phyloP scores from a whole-genome alignment of 192 early-diverging fungal species.

The Phycomyces blakesleeanus region DNA sequence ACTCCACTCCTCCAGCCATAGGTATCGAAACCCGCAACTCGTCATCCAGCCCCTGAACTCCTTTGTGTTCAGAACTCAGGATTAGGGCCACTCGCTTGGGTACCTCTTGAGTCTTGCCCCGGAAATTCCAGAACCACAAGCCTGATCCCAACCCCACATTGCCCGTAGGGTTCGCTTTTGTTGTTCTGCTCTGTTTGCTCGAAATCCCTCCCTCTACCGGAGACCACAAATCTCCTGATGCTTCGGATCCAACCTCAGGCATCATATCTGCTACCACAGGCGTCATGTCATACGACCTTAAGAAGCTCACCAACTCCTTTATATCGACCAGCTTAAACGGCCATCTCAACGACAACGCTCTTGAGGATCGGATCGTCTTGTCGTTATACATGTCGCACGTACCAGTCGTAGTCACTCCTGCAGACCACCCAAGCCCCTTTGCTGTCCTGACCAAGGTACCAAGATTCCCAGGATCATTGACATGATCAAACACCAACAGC shows the following conservation, averaged over 20 bases:
- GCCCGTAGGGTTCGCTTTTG: too few species aligned
- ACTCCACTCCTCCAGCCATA: constrained; percentile 40
- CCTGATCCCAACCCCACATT: background rate
- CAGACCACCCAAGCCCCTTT: constrained; percentile 44
- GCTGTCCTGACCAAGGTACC: constrained; percentile 46
- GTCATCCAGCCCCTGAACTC: constrained; percentile 23
- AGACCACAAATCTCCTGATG: constrained; percentile 6
- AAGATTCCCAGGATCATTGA: constrained; percentile 44
- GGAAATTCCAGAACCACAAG: constrained; percentile 24
- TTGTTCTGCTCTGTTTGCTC: too few species aligned
- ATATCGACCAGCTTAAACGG: constrained; percentile 19
- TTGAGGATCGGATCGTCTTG: constrained; percentile 43
- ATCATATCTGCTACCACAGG: constrained; percentile 47
- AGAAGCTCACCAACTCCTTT: constrained; percentile 14
- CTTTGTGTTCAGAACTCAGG: constrained; percentile 46
- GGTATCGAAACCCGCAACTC: constrained; percentile 42
- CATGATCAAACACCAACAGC: constrained; percentile 41
- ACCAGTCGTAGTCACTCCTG: constrained; percentile 30
- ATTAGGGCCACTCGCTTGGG: constrained; percentile 39
- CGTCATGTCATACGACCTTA: constrained; percentile 25
- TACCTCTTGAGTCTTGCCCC: background rate
- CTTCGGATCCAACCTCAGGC: constrained; percentile 1
- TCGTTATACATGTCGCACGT: constrained; percentile 47
- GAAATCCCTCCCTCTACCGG: background rate
- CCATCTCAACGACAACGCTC: constrained; percentile 38